Evolutionary conservation across 306 rosid species (phyloP).

Genomic region (Castanopsis chinensis): DNA sequence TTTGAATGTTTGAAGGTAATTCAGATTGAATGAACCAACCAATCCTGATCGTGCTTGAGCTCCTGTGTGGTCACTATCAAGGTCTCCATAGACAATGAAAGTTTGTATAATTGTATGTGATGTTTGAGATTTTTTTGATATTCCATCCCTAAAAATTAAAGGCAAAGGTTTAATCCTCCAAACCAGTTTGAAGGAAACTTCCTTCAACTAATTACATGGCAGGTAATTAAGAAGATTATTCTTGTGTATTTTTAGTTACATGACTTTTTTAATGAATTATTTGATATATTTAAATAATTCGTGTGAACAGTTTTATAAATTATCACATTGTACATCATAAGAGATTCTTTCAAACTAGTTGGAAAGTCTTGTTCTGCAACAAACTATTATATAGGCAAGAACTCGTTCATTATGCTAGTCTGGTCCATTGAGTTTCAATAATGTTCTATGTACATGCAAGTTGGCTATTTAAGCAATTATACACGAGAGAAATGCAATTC

Average conservation of each 20-base stretch:
- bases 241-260: no score
- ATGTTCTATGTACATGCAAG: not conserved
- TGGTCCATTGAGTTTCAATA: not conserved
- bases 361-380: no score
- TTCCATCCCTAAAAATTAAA: not conserved
- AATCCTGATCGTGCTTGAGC: not conserved
- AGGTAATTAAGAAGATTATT: no score
- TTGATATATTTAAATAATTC: no score
- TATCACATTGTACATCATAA: fast-evolving
- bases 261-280: no score
- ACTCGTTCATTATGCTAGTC: not conserved
- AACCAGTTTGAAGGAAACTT: no score
- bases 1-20: not conserved
- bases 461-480: no score
- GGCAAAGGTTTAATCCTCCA: no score
- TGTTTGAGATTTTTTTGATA: not conserved
- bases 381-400: not conserved
- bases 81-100: not conserved
- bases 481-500: no score
- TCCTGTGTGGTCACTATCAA: not conserved
- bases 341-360: no score
- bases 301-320: no score
- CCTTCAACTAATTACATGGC: no score
- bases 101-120: not conserved
- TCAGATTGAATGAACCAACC: not conserved